Base-by-base conservation (phyloP, 2,329 filamentous ascomycete species). In the Phialocephala subalpina region DNA sequence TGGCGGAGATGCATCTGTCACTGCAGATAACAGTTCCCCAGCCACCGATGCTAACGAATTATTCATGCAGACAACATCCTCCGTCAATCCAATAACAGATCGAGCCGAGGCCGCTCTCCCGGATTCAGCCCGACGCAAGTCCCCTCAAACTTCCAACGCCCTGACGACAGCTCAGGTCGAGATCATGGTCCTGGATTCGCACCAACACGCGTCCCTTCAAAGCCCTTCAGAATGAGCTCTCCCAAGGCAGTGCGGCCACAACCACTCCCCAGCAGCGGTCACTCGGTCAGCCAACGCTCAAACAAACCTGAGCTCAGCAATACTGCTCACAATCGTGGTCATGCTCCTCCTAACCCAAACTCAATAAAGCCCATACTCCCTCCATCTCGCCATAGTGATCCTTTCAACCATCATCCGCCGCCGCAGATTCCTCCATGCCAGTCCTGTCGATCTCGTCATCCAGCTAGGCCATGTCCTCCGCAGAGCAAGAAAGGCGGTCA, bases 401-500 rank as follows among this genome's bases (percentile, higher is more conserved):
- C 11, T 14, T n/a, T 20, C 16, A 53, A 29, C 14, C 12, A 53
- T 16, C 3, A 16, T 18, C n/a, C 27, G 12, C n/a, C 49, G 6
- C 25, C 49, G 3, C 25, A 53, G 27, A 22, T 29, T 8, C 25
- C 3, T 2, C 59, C 33, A 45, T 92, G 90, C 70, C 75, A 80
- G 1, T 85, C 84, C 14, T 92, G 89, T 75, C 76, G 77, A 42
- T 78, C 80, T 25, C 66, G 72, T n/a, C 90, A 92, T 74, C 75
- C 80, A 1, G 74, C 79, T 14, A 89, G 88, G n/a, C 80, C 82
- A 49, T 92, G 90, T 73, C 85, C 84, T 11, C 78, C 91, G 36
- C 90, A 88, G 74, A 69, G 82, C 5, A 83, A 85, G 9, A 86
- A 87, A 1, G 80, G 84, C 2, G 88, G 91, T 72, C 78, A 84